A percentile compares a stretch with the other conserved stretches of the same genome.
phyloP scores from a whole-genome alignment of 2,329 filamentous ascomycete species.

The Talaromyces sp. region DNA sequence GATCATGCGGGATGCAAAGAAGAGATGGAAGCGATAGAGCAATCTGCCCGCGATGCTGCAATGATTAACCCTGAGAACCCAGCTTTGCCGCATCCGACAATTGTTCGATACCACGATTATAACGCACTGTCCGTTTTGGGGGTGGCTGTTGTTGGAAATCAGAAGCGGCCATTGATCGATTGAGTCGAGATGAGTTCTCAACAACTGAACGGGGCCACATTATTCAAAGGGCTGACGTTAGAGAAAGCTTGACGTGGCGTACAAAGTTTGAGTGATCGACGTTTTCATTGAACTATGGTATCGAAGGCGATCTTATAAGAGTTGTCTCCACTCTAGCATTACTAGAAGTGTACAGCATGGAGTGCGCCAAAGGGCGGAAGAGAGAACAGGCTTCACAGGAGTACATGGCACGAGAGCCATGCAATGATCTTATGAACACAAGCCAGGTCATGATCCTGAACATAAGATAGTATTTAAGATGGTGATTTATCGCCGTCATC shows the following conservation, averaged over 20 bases:
- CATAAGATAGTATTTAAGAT: background rate
- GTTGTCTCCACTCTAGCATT: too few relatives aligned
- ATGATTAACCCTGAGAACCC: slow-evolving; percentile 86
- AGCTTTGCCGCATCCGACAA: slow-evolving; percentile 81
- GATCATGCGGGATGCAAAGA: slow-evolving; percentile 96
- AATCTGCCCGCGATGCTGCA: slow-evolving; percentile 88
- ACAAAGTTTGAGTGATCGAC: background rate
- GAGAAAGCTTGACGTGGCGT: background rate
- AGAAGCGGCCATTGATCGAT: slow-evolving; percentile 63
- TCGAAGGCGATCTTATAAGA: background rate
- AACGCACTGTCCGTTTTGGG: slow-evolving; percentile 59
- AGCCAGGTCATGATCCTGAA: background rate
- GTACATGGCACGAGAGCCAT: background rate
- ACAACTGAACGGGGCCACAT: background rate
- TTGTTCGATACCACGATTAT: slow-evolving; percentile 74
- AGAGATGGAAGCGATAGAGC: slow-evolving; percentile 97
- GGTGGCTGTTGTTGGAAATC: slow-evolving; percentile 60
- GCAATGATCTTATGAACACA: background rate
- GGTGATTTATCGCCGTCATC: background rate
- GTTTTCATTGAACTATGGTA: background rate
- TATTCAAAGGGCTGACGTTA: background rate
- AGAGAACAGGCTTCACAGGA: background rate
- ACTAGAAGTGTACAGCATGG: background rate
- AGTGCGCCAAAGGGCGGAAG: background rate
- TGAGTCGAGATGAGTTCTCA: slow-evolving; percentile 38